Conservation (phyloP, 1,284 basidiomycete genomes). For the Rhizoctonia solani region DNA sequence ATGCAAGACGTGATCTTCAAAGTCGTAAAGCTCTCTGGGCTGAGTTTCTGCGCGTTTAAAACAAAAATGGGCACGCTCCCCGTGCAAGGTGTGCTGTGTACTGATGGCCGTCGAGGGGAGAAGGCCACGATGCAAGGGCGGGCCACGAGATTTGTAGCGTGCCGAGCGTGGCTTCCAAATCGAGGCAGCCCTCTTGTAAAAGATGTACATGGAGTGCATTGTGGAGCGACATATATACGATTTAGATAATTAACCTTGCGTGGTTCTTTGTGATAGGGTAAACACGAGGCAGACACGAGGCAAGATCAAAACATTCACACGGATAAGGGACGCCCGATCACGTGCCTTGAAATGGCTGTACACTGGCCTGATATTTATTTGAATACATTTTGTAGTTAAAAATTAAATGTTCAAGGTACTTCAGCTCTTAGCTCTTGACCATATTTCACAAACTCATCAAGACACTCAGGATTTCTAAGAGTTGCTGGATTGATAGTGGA, state of each 20-base stretch:
- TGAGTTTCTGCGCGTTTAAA: slow-evolving; percentile 26
- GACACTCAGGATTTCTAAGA: slow-evolving; percentile 74
- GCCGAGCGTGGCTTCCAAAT: slow-evolving; percentile 24
- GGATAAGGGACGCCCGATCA: neutral
- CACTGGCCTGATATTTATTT: neutral
- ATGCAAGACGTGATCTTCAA: slow-evolving; percentile 13
- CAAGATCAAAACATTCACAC: slow-evolving; percentile 21
- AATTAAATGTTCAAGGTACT: slow-evolving; percentile 43
- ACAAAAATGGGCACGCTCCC: slow-evolving; percentile 23
- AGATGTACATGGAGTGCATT: slow-evolving; percentile 25
- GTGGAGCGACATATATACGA: neutral
- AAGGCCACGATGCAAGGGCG: slow-evolving; percentile 32
- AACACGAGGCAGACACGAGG: slow-evolving; percentile 32
- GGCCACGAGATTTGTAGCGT: slow-evolving; percentile 34
- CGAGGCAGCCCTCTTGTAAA: slow-evolving; percentile 3
- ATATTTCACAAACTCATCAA: slow-evolving; percentile 64
- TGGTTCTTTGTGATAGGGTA: neutral
- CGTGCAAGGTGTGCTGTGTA: slow-evolving; percentile 27
- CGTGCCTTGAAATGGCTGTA: neutral
- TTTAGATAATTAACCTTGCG: neutral
- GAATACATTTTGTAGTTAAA: slow-evolving; percentile 36
- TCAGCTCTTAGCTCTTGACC: slow-evolving; percentile 57
- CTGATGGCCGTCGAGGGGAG: slow-evolving; percentile 35
- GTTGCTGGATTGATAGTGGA: slow-evolving; percentile 76
- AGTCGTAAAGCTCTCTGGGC: slow-evolving; percentile 10